These are phyloP conservation scores for Globisporangium abappressorium DNA, from an alignment of 352 stramenopile genomes.

Conservation along the genomic window DNA sequence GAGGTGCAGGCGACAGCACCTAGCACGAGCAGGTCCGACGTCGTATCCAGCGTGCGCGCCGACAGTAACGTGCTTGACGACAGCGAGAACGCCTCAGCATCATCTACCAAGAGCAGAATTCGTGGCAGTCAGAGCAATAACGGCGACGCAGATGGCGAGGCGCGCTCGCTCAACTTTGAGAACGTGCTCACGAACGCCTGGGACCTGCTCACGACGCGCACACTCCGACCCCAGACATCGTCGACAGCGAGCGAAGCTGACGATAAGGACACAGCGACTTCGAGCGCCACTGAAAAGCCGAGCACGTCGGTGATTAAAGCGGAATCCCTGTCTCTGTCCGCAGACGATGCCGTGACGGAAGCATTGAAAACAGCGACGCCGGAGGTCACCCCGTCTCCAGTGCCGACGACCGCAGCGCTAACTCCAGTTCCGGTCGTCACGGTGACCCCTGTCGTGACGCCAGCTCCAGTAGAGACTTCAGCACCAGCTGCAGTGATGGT, in stretches of 20 bases:
- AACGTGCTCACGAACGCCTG: not conserved
- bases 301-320: not conserved
- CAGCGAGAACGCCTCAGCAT: not conserved
- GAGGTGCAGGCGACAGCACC: not conserved
- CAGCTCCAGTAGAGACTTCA: not conserved
- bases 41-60: constrained; percentile 11
- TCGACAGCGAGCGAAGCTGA: constrained; percentile 12
- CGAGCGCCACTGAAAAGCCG: not conserved
- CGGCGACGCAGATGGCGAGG: not conserved
- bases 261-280: not conserved
- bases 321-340: constrained; percentile 6
- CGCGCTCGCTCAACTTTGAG: constrained; percentile 2
- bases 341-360: constrained; percentile 17
- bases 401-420: constrained; percentile 5
- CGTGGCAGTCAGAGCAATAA: not conserved
- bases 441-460: constrained; percentile 2
- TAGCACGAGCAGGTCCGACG: constrained; percentile 1
- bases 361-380: constrained; percentile 15
- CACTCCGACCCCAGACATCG: constrained; percentile 2
- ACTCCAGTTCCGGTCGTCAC: not conserved
- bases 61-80: constrained; percentile 9
- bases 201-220: constrained; percentile 11
- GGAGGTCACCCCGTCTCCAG: constrained; percentile 3
- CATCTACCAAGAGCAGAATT: not conserved
- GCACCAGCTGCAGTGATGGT: constrained; percentile 4